Percentiles rank a stretch among this genome's conserved stretches.
Evolutionary conservation across 2,329 filamentous ascomycete genomes (phyloP).

Genomic region (Calonectria pseudoturangicola): DNA sequence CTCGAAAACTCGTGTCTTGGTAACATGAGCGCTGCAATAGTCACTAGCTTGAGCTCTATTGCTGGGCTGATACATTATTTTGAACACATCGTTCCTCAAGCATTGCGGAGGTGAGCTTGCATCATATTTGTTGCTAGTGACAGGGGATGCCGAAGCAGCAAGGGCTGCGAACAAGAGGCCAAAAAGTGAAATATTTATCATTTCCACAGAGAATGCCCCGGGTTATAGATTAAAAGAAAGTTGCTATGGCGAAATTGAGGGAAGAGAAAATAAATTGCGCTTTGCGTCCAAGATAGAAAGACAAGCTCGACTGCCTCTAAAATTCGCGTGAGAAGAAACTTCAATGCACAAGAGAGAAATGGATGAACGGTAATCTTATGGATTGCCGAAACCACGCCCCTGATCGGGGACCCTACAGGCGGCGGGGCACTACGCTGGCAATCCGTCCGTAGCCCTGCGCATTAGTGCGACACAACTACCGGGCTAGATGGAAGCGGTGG

Average conservation of each 20-base stretch:
- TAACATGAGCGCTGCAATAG: not conserved
- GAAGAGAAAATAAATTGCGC: not conserved
- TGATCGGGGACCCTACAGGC: not conserved
- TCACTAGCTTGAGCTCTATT: not conserved
- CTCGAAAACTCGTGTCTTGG: not conserved
- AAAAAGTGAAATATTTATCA: not conserved
- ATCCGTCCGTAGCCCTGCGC: not conserved
- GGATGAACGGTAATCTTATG: not conserved
- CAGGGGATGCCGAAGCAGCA: not conserved
- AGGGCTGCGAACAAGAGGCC: not conserved
- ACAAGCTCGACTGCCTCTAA: too few relatives aligned
- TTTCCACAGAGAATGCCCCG: not conserved
- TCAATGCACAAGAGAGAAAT: not conserved
- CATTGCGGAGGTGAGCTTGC: not conserved
- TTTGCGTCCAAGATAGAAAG: not conserved
- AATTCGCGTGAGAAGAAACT: not conserved
- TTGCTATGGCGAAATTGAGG: not conserved
- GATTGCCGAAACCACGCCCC: not conserved
- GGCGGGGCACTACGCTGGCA: not conserved
- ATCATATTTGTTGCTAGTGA: not conserved
- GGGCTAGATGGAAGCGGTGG: not conserved
- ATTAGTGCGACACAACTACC: not conserved
- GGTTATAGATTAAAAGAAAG: not conserved
- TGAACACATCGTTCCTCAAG: not conserved
- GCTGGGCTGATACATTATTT: not conserved